A percentile compares a stretch with the other conserved stretches of the same genome.
phyloP scores from a whole-genome alignment of 805 yeast species.

The Torulaspora franciscae region DNA sequence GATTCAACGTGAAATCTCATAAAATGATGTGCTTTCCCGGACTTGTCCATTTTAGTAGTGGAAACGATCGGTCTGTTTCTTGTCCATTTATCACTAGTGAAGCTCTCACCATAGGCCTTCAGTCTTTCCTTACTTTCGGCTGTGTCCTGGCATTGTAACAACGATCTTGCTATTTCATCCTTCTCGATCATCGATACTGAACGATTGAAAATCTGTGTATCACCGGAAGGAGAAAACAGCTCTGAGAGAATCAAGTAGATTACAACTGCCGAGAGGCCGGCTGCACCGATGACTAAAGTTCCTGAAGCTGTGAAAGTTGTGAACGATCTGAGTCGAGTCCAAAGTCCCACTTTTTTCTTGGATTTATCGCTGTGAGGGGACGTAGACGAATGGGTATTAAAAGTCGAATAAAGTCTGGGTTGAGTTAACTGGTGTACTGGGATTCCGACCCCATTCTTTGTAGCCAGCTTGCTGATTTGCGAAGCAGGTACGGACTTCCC shows the following conservation, averaged over 20 bases:
- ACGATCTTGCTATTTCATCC: conserved; percentile 53
- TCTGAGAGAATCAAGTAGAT: conserved; percentile 75
- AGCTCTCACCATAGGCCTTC: conserved; percentile 76
- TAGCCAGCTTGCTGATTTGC: background rate
- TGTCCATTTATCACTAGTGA: conserved; percentile 70
- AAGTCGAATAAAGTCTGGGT: conserved; percentile 8
- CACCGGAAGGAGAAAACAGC: conserved; percentile 83
- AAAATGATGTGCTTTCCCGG: conserved; percentile 73
- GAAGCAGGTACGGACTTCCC: background rate
- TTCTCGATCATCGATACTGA: conserved; percentile 74
- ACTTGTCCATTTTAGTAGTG: conserved; percentile 52
- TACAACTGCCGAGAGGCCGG: conserved; percentile 62
- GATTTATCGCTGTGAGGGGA: background rate
- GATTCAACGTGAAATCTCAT: conserved; percentile 88
- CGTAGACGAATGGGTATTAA: conserved; percentile 12
- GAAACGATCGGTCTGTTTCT: conserved; percentile 82
- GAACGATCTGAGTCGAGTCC: conserved; percentile 48
- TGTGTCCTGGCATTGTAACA: conserved; percentile 47
- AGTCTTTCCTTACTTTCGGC: conserved; percentile 49
- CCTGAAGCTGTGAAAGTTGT: conserved; percentile 60
- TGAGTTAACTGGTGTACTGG: background rate
- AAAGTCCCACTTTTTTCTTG: conserved; percentile 38
- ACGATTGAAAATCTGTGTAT: conserved; percentile 82
- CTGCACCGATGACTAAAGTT: conserved; percentile 59
- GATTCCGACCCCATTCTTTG: too few species aligned